Percentiles rank a stretch among this genome's conserved stretches.
Conservation (phyloP, 495 filamentous ascomycete species). For the Articulospora tetracladia region DNA sequence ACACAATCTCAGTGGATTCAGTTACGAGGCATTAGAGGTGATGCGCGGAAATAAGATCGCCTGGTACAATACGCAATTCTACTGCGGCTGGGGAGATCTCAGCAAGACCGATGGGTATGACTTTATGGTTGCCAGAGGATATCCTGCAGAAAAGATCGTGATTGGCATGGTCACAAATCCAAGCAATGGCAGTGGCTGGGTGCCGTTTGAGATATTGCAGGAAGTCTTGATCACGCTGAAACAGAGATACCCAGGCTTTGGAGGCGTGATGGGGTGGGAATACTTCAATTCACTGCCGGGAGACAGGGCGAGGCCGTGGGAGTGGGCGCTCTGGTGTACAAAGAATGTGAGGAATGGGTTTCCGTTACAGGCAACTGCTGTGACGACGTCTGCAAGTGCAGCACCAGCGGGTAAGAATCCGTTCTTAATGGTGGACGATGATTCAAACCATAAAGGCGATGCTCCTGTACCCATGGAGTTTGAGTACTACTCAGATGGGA, state of each 20-base stretch:
- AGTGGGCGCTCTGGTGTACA: conserved; percentile 51
- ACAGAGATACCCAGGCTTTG: conserved; percentile 50
- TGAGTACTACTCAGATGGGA: conserved; percentile 25
- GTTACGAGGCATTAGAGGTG: conserved; percentile 62
- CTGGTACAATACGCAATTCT: conserved; percentile 87
- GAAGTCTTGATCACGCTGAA: conserved; percentile 34
- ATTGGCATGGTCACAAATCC: conserved; percentile 70
- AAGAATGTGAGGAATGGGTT: conserved; percentile 12
- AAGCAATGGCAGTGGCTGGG: conserved; percentile 59
- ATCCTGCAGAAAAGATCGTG: conserved; percentile 62
- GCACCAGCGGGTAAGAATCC: background rate
- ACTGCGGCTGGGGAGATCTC: conserved; percentile 73
- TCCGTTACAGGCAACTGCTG: background rate
- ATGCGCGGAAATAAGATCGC: conserved; percentile 59
- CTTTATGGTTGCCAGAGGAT: conserved; percentile 58
- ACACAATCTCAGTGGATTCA: conserved; percentile 68
- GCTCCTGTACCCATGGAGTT: conserved; percentile 24
- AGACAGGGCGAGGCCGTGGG: conserved; percentile 45
- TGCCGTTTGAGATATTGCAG: conserved; percentile 44
- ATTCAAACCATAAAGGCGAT: conserved; percentile 12
- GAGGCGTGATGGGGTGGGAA: conserved; percentile 85
- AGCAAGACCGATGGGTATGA: conserved; percentile 58
- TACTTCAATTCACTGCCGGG: conserved; percentile 63
- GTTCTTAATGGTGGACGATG: conserved; percentile 13
- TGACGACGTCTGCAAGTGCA: background rate